phyloP scores from a whole-genome alignment of 2,329 filamentous ascomycete species.

The Ilyonectria destructans region DNA sequence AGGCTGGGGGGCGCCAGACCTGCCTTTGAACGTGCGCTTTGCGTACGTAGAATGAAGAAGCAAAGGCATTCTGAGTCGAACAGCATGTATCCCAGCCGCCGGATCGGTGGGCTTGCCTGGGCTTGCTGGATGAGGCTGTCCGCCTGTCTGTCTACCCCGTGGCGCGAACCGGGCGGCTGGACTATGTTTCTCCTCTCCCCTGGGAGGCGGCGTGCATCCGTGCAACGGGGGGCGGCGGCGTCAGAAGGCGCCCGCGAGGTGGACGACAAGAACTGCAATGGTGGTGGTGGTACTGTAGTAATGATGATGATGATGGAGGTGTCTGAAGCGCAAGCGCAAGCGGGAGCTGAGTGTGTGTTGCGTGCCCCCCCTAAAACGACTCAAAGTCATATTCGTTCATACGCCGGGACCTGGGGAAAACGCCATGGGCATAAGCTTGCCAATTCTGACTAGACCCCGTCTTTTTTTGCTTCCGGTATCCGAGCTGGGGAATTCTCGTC shows the following conservation, averaged over 20 bases:
- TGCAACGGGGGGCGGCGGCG: slow-evolving; percentile 47
- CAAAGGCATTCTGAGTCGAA: slow-evolving; percentile 23
- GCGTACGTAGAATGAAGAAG: slow-evolving; percentile 18
- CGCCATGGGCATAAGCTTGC: slow-evolving; percentile 17
- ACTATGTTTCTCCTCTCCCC: slow-evolving; percentile 41
- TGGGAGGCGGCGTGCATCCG: slow-evolving; percentile 41
- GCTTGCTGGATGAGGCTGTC: slow-evolving; percentile 40
- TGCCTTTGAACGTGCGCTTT: slow-evolving; percentile 20
- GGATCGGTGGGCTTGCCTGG: slow-evolving; percentile 27
- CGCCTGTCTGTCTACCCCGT: slow-evolving; percentile 40
- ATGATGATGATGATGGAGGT: slow-evolving; percentile 11
- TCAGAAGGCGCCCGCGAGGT: slow-evolving; percentile 40
- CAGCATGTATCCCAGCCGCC: slow-evolving; percentile 16
- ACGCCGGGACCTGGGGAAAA: slow-evolving; percentile 3
- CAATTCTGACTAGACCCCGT: slow-evolving; percentile 9
- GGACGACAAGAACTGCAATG: slow-evolving; percentile 13
- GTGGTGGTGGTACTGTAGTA: slow-evolving; percentile 27
- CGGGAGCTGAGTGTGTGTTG: slow-evolving; percentile 8
- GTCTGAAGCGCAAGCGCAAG: neutral
- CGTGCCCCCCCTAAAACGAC: slow-evolving; percentile 12
- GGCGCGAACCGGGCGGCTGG: slow-evolving; percentile 47
- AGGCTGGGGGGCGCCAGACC: slow-evolving; percentile 23
- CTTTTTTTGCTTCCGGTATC: slow-evolving; percentile 22
- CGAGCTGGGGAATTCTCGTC: slow-evolving; percentile 20
- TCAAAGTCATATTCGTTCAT: slow-evolving; percentile 7